A percentile compares a stretch with the other conserved stretches of the same genome.
Evolutionary conservation across 2,329 filamentous ascomycete genomes (phyloP).

Genomic region (Ceratocystis smalleyi): DNA sequence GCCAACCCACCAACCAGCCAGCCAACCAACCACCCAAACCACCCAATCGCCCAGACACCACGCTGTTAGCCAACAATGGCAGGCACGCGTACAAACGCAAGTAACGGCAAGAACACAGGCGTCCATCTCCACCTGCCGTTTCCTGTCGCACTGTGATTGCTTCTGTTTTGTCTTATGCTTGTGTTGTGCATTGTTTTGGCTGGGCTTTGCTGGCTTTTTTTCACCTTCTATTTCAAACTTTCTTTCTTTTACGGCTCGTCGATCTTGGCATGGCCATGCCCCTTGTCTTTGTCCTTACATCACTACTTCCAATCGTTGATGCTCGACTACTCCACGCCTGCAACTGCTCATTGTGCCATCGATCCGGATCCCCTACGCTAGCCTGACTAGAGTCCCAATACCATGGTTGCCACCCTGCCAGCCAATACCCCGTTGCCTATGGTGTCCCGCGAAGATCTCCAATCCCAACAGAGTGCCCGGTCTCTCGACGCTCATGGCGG

Average conservation of each 20-base stretch:
- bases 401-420: not conserved
- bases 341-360: not conserved
- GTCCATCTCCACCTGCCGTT: not conserved
- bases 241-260: not conserved
- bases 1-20: not conserved
- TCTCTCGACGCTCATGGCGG: not conserved
- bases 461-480: not conserved
- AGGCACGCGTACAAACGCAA: not conserved
- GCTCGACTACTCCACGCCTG: not conserved
- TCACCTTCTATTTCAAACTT: not conserved
- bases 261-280: not conserved
- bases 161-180: not conserved
- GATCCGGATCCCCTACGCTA: not conserved
- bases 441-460: not conserved
- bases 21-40: not conserved
- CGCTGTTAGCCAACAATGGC: not conserved
- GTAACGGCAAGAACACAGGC: not conserved
- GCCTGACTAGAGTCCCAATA: not conserved
- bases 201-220: not conserved
- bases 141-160: not conserved
- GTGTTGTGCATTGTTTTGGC: not conserved
- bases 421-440: conserved; percentile 2
- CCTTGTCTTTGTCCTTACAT: too few species aligned
- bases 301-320: not conserved
- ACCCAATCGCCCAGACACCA: not conserved